Conservation (phyloP, 768 basidiomycete genomes). For the Boletus coccyginus region DNA sequence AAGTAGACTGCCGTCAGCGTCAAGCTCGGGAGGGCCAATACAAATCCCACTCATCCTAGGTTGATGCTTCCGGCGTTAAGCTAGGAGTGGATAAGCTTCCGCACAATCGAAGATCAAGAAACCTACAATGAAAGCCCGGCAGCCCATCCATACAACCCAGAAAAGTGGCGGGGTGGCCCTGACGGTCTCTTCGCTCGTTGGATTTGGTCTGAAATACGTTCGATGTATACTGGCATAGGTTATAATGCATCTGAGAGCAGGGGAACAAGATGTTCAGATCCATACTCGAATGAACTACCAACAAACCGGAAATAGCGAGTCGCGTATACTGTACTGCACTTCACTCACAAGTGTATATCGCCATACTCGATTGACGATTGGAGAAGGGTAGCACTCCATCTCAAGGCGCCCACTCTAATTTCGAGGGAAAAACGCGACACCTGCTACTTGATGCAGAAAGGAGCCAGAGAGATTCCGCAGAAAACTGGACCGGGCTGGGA, state of each 20-base stretch:
- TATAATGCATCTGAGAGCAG: neutral
- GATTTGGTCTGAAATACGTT: slow-evolving; percentile 38
- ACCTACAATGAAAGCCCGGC: slow-evolving; percentile 38
- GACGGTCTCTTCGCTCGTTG: slow-evolving; percentile 40
- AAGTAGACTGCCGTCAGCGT: neutral
- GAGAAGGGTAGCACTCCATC: slow-evolving; percentile 56
- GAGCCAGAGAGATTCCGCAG: slow-evolving; percentile 42
- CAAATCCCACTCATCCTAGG: slow-evolving; percentile 41
- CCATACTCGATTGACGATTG: slow-evolving; percentile 47
- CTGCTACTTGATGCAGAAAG: neutral
- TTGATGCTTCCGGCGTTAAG: slow-evolving; percentile 45
- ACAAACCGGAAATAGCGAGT: neutral
- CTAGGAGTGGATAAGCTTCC: slow-evolving; percentile 20
- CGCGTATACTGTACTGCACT: too few relatives aligned
- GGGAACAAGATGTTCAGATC: neutral
- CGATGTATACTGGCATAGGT: slow-evolving; percentile 31
- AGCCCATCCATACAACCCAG: slow-evolving; percentile 45
- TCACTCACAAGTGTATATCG: slow-evolving; percentile 43
- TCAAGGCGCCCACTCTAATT: slow-evolving; percentile 50
- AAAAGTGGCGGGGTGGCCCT: slow-evolving; percentile 39
- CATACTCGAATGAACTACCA: slow-evolving; percentile 45
- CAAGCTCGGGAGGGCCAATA: neutral
- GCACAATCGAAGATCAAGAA: neutral
- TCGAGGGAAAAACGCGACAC: neutral
- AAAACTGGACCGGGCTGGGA: slow-evolving; percentile 47